Evolutionary conservation across 768 basidiomycete genomes (phyloP), one percentile per base, ranked within the genome.

Genomic region (Clathrus columnatus): DNA sequence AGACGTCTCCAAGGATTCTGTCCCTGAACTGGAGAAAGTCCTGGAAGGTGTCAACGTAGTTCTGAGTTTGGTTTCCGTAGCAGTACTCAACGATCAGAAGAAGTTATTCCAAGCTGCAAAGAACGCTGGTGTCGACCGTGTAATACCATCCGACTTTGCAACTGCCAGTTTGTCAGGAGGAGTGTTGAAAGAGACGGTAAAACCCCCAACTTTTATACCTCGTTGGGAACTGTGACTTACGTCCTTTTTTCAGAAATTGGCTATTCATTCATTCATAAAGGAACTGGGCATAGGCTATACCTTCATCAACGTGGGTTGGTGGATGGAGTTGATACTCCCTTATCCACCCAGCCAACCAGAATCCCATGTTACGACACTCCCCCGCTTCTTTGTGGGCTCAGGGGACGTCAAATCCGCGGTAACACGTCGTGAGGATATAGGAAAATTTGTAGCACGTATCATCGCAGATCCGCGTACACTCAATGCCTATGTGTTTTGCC

Each of bases 281-380:
- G 60, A 59, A 7, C 54, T 63, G 17, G 63, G 60, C 32, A 52
- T 67, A 2, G 57, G 60, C 0, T 64, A 70, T 50, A 69, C 69
- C 5, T 63, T 68, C 57, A 66, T 70, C 51, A 67, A 68, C 50
- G 65, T 66, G n/a, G 67, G 69, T 2, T 67, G 59, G 58, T 70
- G 69, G 68, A 61, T 62, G 60, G 65, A 69, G 51, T 14, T 61
- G 7, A 10, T 54, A 7, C 46, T 63, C 7, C 54, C 62, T 3
- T 11, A 11, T 48, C 52, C 8, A 24, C 36, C 36, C 7, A n/a
- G 36, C 4, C n/a, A n/a, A 36, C 36, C 36, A 36, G 10, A n/a
- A n/a, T 2, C 47, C 43, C 7, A 64, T 64, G 5, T 54, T 56
- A 10, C 48, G 59, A 41, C 59, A 59, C 14, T 8, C 4, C 48